Evolutionary conservation across 306 rosid genomes (phyloP), one percentile per base, ranked within the genome.

Genomic region (Vigna radiata): DNA sequence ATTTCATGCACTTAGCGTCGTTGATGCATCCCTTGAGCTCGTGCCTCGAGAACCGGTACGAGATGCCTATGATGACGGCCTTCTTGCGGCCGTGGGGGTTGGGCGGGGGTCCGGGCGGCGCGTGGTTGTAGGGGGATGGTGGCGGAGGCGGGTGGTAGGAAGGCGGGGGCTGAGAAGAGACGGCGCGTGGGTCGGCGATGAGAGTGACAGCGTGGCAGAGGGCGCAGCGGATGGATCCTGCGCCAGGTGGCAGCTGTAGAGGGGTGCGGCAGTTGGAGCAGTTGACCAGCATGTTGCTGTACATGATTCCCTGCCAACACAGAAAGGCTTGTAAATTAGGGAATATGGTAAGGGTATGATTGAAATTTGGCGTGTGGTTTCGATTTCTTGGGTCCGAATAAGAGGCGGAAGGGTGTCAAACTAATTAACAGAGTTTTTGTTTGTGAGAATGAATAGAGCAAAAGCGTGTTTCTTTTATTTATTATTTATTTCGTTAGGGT

Each of bases 1-100:
- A 85, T 2, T 86, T 86, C 99, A 95, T 92, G 81, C 99, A 95
- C 75, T 89, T 95, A 48, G 97, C 97, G 70, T 95, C 97, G 50
- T 95, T 92, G 83, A 95, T 87, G 82, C 97, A 95, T 0, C 99
- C 99, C 77, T 92, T 95, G 37, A 95, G 97, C 83, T 92, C 97
- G 74, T 92, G 97, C 25, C 96, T 79, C 17, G 99, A 90, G 85
- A 71, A 87, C 9, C 77, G 86, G 18, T 95, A 95, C 66, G 94
- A 95, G 56, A 95, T 91, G 66, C 97, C 97, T 23, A 91, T 77
- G 85, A 95, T 88, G 81, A 95, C 97, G 3, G 97, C 99, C 87
- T 79, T 92, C 85, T 95, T 95, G n/a, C 92, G 79, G 9, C 99
- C 97, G 82, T 92, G 96, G 0, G 77, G 70, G 85, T 76, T 90